Evolutionary conservation across 768 basidiomycete species (phyloP).

Genomic region (Tylopilus plumbeoviolaceoides): DNA sequence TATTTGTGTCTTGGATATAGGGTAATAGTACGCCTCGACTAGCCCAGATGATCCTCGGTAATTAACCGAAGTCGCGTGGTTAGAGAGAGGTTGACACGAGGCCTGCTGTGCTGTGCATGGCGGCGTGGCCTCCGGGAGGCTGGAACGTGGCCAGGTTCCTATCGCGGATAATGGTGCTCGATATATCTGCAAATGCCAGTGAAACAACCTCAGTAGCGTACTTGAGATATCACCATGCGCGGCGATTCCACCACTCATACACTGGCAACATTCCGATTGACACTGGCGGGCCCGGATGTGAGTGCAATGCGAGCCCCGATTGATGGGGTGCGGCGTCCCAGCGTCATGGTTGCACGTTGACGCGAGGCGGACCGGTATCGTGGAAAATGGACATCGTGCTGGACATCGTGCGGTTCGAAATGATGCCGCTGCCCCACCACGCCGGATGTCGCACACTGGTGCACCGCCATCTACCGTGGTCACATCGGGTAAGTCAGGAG

Average conservation of each 20-base stretch:
- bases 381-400: constrained; percentile 10
- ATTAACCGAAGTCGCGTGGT: constrained; percentile 16
- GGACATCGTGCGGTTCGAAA: neutral
- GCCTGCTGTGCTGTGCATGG: constrained; percentile 1
- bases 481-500: neutral
- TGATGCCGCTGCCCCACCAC: neutral
- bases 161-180: constrained; percentile 1
- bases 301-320: neutral
- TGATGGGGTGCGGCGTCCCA: neutral
- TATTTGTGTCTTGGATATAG: constrained; percentile 16
- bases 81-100: constrained; percentile 14
- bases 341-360: constrained; percentile 9
- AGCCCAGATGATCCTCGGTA: constrained; percentile 17
- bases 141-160: constrained; percentile 13
- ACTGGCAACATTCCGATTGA: neutral
- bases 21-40: constrained; percentile 8
- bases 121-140: neutral
- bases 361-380: neutral
- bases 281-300: neutral
- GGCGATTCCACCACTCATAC: neutral
- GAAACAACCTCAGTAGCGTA: neutral
- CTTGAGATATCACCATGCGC: neutral
- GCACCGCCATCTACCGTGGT: neutral
- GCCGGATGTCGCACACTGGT: neutral
- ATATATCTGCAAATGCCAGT: neutral